Base-by-base conservation (phyloP, 2,329 filamentous ascomycete genomes). In the Hypoxylon sp. region DNA sequence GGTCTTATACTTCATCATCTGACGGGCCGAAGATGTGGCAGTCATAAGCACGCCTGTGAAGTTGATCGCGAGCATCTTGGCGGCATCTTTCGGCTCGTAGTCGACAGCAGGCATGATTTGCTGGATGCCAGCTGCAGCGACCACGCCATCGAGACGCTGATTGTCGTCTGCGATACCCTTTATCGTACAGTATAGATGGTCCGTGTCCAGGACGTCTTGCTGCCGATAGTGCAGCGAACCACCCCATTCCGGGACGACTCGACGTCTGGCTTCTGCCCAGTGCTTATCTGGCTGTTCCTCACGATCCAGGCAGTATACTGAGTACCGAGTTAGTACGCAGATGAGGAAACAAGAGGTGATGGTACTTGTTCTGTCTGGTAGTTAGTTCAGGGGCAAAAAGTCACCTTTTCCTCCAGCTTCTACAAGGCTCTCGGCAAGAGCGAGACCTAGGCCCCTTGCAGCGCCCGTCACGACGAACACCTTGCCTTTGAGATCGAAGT, bases 401-500 rank as follows among this genome's bases (percentile, higher is more conserved):
- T 49, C 61, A 82, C 81, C 80, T 61, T 75, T 89, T 31, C 87
- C 89, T 19, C 89, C 89, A 12, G 88, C 88, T 69, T 91, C 88
- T 11, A 89, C 75, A 13, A 92, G 72, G 1, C 85, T 87, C 63
- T 91, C 87, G 2, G 87, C 82, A 63, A 91, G 82, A 7, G 86
- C 83, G 15, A 92, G 73, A n/a, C 88, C 88, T 9, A 92, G 77
- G 0, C 89, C 89, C 52, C 84, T 79, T 2, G 82, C 88, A 42
- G 81, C 88, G 15, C 89, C 88, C 2, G 87, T 88, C 3, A 91
- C 84, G 20, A 89, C 68, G 34, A 90, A 81, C 2, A 89, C 79
- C 62, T 84, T 87, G 55, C 82, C 81, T 13, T 75, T 75, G 31
- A 92, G 74, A 55, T 81, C 83, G 71, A 91, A 91, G 65, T 91